Percentiles rank a stretch among this genome's conserved stretches.
Evolutionary conservation across 371 early-diverging fungal genomes (phyloP).

Genomic region (Phascolomyces articulosus): DNA sequence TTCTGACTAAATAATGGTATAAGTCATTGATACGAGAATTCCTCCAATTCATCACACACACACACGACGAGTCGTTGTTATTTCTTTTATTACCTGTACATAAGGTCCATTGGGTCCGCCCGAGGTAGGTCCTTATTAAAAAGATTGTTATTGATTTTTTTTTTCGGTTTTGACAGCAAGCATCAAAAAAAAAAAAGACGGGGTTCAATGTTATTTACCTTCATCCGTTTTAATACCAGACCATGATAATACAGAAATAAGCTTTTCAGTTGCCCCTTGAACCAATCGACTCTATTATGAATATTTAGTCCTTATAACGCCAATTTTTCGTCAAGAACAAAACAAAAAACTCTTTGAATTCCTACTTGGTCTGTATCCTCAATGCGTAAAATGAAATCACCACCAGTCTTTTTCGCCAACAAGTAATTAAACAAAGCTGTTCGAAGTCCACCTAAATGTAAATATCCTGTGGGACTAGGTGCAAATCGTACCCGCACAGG

Average conservation of each 20-base stretch:
- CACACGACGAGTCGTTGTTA: too few species aligned
- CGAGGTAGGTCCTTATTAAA: constrained; percentile 53
- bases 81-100: constrained; percentile 57
- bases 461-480: constrained; percentile 92
- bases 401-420: constrained; percentile 74
- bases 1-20: constrained; percentile 73
- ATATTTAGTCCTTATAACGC: background rate
- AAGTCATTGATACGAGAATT: too few species aligned
- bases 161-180: too few species aligned
- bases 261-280: constrained; percentile 73
- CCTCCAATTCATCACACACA: too few species aligned
- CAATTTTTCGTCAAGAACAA: background rate
- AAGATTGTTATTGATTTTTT: too few species aligned
- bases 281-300: constrained; percentile 70
- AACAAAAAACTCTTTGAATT: background rate
- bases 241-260: constrained; percentile 75
- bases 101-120: constrained; percentile 71
- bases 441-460: constrained; percentile 94
- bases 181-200: background rate
- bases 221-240: constrained; percentile 83
- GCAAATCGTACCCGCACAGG: constrained; percentile 88
- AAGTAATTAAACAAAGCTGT: constrained; percentile 94
- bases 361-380: constrained; percentile 92
- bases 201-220: constrained; percentile 37
- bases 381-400: constrained; percentile 85